Conservation (phyloP, 2,329 filamentous ascomycete genomes). For the Colletotrichum filicis region DNA sequence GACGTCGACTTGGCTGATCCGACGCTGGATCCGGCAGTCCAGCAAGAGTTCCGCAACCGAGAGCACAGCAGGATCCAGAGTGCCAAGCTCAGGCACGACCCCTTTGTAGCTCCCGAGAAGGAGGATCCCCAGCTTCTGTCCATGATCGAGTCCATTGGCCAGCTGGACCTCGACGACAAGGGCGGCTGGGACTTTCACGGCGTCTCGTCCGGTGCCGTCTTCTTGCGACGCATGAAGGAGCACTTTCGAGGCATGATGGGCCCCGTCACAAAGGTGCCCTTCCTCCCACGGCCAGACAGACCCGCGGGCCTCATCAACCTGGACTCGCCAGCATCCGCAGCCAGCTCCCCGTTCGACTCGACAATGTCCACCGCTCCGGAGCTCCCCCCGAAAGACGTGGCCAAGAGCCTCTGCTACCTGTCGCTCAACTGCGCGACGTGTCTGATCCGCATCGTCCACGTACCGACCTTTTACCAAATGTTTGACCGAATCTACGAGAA, state of each 20-base stretch:
- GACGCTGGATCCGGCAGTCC: slow-evolving; percentile 79
- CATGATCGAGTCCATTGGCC: slow-evolving; percentile 94
- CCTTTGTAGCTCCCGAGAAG: slow-evolving; percentile 49
- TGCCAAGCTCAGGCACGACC: slow-evolving; percentile 52
- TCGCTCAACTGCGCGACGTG: slow-evolving; percentile 68
- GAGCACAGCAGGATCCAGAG: slow-evolving; percentile 62
- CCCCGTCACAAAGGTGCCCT: slow-evolving; percentile 68
- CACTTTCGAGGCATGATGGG: slow-evolving; percentile 84
- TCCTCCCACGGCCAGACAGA: slow-evolving; percentile 63
- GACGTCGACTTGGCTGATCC: slow-evolving; percentile 88
- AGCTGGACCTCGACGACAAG: slow-evolving; percentile 89
- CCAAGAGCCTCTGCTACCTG: slow-evolving; percentile 64
- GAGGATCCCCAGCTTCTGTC: slow-evolving; percentile 84
- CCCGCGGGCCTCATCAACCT: slow-evolving; percentile 65
- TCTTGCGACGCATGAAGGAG: slow-evolving; percentile 86
- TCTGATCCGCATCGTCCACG: slow-evolving; percentile 77
- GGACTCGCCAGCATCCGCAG: slow-evolving; percentile 72
- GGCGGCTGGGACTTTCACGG: slow-evolving; percentile 97
- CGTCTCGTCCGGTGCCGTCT: slow-evolving; percentile 90
- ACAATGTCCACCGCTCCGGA: slow-evolving; percentile 67
- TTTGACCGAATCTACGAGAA: slow-evolving; percentile 83
- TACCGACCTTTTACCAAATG: slow-evolving; percentile 82
- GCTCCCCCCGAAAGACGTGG: slow-evolving; percentile 73
- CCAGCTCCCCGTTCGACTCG: slow-evolving; percentile 72
- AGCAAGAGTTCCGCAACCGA: slow-evolving; percentile 73